These are phyloP conservation scores for Peziza echinospora DNA, from an alignment of 495 filamentous ascomycete genomes.

Conservation along the genomic window DNA sequence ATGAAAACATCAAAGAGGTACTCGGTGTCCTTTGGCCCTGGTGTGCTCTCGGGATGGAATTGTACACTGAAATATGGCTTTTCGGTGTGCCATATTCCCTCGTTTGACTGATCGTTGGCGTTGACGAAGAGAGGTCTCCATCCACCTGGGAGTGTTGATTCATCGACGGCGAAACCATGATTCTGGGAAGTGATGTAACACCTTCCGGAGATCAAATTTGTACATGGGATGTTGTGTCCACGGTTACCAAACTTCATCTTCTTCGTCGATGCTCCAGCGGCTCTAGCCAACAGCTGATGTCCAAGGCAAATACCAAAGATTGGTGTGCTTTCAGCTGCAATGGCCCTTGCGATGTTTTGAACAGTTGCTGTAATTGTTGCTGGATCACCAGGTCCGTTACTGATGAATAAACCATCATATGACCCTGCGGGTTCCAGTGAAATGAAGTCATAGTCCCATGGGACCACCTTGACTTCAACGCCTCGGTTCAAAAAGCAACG, in stretches of 20 bases:
- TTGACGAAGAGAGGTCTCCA: constrained; percentile 95
- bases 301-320: constrained; percentile 95
- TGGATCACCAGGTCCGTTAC: constrained; percentile 91
- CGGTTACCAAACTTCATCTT: constrained; percentile 99
- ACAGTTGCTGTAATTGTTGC: constrained; percentile 58
- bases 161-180: constrained; percentile 82
- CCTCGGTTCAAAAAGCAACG: constrained; percentile 75
- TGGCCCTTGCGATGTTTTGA: constrained; percentile 45
- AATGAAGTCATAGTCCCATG: constrained; percentile 87
- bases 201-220: constrained; percentile 74
- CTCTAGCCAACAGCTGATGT: constrained; percentile 80
- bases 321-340: constrained; percentile 55
- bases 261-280: constrained; percentile 62
- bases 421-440: constrained; percentile 26
- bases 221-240: constrained; percentile 96
- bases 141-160: constrained; percentile 43
- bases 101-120: constrained; percentile 93
- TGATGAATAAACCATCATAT: constrained; percentile 92
- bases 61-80: constrained; percentile 94
- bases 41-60: constrained; percentile 93
- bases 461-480: constrained; percentile 85
- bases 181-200: constrained; percentile 99
- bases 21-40: constrained; percentile 89
- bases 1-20: constrained; percentile 75
- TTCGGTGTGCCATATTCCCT: constrained; percentile 72